phyloP scores from a whole-genome alignment of 2,329 filamentous ascomycete genomes.

The Sporothrix mexicana region DNA sequence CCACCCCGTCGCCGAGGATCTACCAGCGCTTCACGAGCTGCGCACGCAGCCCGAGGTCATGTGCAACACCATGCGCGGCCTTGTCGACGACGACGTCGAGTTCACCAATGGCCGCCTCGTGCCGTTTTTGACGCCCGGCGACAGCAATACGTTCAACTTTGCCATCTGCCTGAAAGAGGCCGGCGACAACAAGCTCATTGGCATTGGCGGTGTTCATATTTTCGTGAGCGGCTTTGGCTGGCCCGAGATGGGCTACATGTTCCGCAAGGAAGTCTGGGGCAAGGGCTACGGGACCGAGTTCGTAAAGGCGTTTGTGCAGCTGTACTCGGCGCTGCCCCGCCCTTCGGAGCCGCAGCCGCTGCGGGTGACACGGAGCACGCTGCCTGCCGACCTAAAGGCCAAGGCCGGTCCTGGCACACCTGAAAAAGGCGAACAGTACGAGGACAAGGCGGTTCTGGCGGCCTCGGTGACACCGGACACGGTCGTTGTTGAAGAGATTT shows the following conservation, averaged over 20 bases:
- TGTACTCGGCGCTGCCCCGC: conserved; percentile 58
- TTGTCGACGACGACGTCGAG: conserved; percentile 51
- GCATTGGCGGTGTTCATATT: conserved; percentile 54
- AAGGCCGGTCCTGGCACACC: conserved; percentile 25
- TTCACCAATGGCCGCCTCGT: conserved; percentile 52
- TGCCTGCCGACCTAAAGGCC: conserved; percentile 38
- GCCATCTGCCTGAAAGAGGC: conserved; percentile 56
- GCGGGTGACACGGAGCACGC: conserved; percentile 49
- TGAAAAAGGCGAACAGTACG: conserved; percentile 34
- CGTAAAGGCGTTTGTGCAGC: conserved; percentile 52
- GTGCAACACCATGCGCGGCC: conserved; percentile 58
- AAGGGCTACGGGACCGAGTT: conserved; percentile 64
- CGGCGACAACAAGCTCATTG: conserved; percentile 50
- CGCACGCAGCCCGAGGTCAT: conserved; percentile 67
- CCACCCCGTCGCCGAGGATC: conserved; percentile 56
- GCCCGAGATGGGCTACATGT: conserved; percentile 65
- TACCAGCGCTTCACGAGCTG: conserved; percentile 56
- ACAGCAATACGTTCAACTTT: conserved; percentile 61
- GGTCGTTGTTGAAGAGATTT: conserved; percentile 46
- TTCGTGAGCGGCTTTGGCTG: conserved; percentile 52
- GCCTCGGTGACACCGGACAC: conserved; percentile 28
- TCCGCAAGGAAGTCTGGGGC: conserved; percentile 60
- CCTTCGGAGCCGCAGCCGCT: conserved; percentile 47
- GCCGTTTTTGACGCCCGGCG: conserved; percentile 55
- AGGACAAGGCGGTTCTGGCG: not conserved